phyloP scores from a whole-genome alignment of 768 basidiomycete genomes.

The Suillus occidentalis region DNA sequence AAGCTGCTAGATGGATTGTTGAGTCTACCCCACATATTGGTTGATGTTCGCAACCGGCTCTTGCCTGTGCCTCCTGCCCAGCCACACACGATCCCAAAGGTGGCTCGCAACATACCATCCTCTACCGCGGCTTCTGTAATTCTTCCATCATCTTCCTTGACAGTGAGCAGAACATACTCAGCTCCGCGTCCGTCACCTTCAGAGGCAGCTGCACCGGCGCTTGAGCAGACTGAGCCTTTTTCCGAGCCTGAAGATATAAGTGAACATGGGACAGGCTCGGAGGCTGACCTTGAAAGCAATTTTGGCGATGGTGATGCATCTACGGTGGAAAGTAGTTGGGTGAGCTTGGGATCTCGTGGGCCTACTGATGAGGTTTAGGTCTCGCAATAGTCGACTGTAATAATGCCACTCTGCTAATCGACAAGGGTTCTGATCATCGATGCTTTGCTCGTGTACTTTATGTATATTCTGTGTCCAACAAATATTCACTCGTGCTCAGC shows the following conservation, averaged over 20 bases:
- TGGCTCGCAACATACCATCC: slow-evolving; percentile 14
- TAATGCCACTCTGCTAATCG: neutral
- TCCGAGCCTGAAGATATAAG: slow-evolving; percentile 9
- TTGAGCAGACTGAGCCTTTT: slow-evolving; percentile 13
- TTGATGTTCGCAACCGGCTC: slow-evolving; percentile 61
- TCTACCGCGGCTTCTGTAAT: slow-evolving; percentile 4
- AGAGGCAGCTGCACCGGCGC: slow-evolving; percentile 2
- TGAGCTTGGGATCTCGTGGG: slow-evolving; percentile 48
- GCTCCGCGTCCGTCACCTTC: neutral
- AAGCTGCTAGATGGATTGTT: slow-evolving; percentile 64
- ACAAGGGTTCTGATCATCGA: neutral
- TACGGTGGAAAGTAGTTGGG: slow-evolving; percentile 65
- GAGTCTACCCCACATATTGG: slow-evolving; percentile 63
- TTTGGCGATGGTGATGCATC: slow-evolving; percentile 49
- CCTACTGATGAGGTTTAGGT: slow-evolving; percentile 15
- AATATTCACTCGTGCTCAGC: neutral
- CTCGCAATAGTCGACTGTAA: neutral
- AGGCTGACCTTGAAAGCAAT: slow-evolving; percentile 70
- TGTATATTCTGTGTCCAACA: slow-evolving; percentile 1
- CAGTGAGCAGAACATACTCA: neutral
- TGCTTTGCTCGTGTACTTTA: neutral
- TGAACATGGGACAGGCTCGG: slow-evolving; percentile 51
- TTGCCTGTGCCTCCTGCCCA: slow-evolving; percentile 47
- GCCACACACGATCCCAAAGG: slow-evolving; percentile 29
- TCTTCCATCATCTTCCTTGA: slow-evolving; percentile 3